Evolutionary conservation across 164 flowering plant species (phyloP).

Genomic region (Magnolia kwangsiensis): DNA sequence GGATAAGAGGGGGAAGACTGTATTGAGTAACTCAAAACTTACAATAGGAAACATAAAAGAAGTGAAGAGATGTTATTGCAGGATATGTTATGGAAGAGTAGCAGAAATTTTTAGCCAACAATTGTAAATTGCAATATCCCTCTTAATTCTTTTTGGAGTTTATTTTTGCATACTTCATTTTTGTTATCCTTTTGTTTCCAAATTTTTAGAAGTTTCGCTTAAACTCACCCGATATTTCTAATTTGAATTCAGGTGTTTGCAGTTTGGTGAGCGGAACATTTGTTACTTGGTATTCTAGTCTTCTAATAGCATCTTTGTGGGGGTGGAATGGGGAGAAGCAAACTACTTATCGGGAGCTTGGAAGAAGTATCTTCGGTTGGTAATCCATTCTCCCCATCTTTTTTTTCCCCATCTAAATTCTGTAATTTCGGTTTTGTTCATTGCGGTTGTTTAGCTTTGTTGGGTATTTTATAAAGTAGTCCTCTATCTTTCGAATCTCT

Average conservation of each 20-base stretch:
- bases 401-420: neutral
- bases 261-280: constrained; percentile 49
- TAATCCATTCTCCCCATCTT: constrained; percentile 7
- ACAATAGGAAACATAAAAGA: too few species aligned
- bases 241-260: constrained; percentile 34
- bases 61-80: too few species aligned
- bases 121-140: neutral
- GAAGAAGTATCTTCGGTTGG: constrained; percentile 51
- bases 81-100: too few species aligned
- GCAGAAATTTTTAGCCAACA: neutral
- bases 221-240: neutral
- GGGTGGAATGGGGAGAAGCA: constrained; percentile 57
- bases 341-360: constrained; percentile 47
- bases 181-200: neutral
- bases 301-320: constrained; percentile 55
- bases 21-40: neutral
- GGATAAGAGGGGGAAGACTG: neutral
- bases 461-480: neutral
- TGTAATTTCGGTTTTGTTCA: neutral
- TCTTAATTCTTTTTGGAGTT: too few species aligned
- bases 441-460: neutral
- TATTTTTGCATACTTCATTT: neutral
- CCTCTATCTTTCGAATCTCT: neutral
- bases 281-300: constrained; percentile 60
- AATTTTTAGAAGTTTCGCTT: neutral